Conservation (phyloP, 352 stramenopile species). For the Blastocystis hominis region DNA sequence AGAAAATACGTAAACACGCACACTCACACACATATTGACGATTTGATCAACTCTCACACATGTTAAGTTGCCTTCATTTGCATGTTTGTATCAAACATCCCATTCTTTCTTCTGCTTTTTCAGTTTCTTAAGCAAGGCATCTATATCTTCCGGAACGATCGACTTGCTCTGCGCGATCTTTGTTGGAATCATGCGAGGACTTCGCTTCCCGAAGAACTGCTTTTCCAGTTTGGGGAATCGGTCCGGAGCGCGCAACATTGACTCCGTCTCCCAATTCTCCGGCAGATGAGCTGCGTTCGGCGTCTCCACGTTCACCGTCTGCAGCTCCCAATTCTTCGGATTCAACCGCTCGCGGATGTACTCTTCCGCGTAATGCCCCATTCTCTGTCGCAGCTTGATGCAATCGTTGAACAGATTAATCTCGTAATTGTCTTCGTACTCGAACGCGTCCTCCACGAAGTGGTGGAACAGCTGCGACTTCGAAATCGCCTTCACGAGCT, state of each 20-base stretch:
- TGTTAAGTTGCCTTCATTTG: not conserved
- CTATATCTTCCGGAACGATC: slow-evolving; percentile 17
- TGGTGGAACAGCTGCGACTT: slow-evolving; percentile 41
- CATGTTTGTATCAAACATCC: not conserved
- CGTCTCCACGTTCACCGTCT: not conserved
- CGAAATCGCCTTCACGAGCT: not conserved
- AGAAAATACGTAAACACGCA: not conserved
- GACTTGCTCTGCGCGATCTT: not conserved
- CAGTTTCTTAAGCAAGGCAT: not conserved
- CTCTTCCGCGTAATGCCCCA: not conserved
- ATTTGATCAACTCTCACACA: not conserved
- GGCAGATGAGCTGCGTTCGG: not conserved
- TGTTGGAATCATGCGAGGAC: not conserved
- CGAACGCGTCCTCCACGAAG: slow-evolving; percentile 40
- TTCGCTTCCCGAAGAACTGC: not conserved
- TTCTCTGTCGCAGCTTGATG: not conserved
- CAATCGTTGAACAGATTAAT: slow-evolving; percentile 52
- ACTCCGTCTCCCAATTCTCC: not conserved
- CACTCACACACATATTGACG: not conserved
- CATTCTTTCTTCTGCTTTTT: not conserved
- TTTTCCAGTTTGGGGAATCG: not conserved
- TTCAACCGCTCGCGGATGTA: slow-evolving; percentile 7
- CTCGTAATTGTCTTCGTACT: slow-evolving; percentile 54
- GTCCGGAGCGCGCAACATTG: not conserved
- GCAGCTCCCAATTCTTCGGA: slow-evolving; percentile 18